A percentile compares a stretch with the other conserved stretches of the same genome.
These are phyloP conservation scores for Protomyces inundatus DNA, from an alignment of 1,139 yeast species.

Conservation along the genomic window DNA sequence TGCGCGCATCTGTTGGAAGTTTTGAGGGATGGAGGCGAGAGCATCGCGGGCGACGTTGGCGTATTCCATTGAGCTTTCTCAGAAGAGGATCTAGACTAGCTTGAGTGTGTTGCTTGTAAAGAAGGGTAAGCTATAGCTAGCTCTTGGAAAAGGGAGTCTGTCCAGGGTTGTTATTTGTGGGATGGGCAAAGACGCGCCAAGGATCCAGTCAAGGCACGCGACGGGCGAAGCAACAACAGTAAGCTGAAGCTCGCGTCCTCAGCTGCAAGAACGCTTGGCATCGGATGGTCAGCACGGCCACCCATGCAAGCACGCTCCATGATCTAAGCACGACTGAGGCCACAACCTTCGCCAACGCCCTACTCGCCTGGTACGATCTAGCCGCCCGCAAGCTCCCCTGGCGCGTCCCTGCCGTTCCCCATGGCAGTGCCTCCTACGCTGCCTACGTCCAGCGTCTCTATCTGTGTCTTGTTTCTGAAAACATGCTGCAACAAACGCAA, in stretches of 20 bases:
- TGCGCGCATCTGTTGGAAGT: constrained; percentile 15
- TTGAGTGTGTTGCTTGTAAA: too few relatives aligned
- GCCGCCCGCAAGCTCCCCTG: constrained; percentile 27
- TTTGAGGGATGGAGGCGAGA: constrained; percentile 12
- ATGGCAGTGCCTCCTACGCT: not conserved
- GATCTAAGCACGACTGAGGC: not conserved
- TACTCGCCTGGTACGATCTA: constrained; percentile 21
- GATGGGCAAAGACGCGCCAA: too few relatives aligned
- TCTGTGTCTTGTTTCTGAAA: constrained; percentile 27
- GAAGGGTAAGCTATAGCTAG: too few relatives aligned
- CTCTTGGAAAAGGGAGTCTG: too few relatives aligned
- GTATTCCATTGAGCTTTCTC: constrained; percentile 3
- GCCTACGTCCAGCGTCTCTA: constrained; percentile 24
- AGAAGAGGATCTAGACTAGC: too few relatives aligned
- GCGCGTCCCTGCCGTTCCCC: constrained; percentile 22
- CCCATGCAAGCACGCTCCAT: not conserved
- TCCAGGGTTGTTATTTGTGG: too few relatives aligned
- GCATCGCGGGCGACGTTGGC: constrained; percentile 24
- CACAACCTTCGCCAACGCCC: not conserved
- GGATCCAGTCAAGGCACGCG: too few relatives aligned
- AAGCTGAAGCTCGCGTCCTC: too few relatives aligned
- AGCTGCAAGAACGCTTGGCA: too few relatives aligned
- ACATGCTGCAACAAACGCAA: constrained; percentile 30
- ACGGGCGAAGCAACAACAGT: too few relatives aligned
- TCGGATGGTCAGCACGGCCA: too few relatives aligned